Evolutionary conservation across 768 basidiomycete species (phyloP).

Genomic region (Phaeotremella fagi): DNA sequence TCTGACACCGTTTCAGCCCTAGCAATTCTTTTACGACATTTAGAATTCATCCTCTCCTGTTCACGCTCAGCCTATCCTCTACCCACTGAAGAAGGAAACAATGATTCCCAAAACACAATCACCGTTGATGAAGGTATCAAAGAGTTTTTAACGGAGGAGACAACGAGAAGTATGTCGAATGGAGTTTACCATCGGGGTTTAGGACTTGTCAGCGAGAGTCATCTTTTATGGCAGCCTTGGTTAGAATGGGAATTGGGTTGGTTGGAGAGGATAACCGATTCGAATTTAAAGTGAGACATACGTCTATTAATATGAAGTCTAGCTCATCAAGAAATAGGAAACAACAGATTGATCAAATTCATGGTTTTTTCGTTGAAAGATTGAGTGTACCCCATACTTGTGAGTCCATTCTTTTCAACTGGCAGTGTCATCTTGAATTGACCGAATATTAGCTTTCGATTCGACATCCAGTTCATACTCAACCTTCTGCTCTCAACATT

Average conservation of each 20-base stretch:
- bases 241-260: slow-evolving; percentile 32
- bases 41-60: slow-evolving; percentile 24
- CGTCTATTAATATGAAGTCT: background rate
- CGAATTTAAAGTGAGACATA: slow-evolving; percentile 9
- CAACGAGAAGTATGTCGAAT: slow-evolving; percentile 18
- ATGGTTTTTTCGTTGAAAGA: slow-evolving; percentile 26
- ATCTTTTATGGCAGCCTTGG: slow-evolving; percentile 31
- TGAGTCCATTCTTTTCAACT: slow-evolving; percentile 14
- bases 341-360: slow-evolving; percentile 13
- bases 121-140: slow-evolving; percentile 64
- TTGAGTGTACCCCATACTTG: slow-evolving; percentile 25
- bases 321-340: background rate
- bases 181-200: slow-evolving; percentile 8
- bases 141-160: slow-evolving; percentile 70
- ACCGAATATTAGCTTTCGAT: slow-evolving; percentile 67
- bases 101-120: background rate
- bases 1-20: slow-evolving; percentile 6
- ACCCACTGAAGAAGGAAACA: background rate
- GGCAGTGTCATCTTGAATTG: slow-evolving; percentile 4
- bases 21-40: slow-evolving; percentile 21
- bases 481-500: slow-evolving; percentile 74
- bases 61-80: background rate
- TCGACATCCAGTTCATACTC: slow-evolving; percentile 82
- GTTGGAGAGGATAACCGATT: slow-evolving; percentile 1
- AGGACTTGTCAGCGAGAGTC: slow-evolving; percentile 23